Base-by-base conservation (phyloP, 2,329 filamentous ascomycete species). In the Fusarium sp. region DNA sequence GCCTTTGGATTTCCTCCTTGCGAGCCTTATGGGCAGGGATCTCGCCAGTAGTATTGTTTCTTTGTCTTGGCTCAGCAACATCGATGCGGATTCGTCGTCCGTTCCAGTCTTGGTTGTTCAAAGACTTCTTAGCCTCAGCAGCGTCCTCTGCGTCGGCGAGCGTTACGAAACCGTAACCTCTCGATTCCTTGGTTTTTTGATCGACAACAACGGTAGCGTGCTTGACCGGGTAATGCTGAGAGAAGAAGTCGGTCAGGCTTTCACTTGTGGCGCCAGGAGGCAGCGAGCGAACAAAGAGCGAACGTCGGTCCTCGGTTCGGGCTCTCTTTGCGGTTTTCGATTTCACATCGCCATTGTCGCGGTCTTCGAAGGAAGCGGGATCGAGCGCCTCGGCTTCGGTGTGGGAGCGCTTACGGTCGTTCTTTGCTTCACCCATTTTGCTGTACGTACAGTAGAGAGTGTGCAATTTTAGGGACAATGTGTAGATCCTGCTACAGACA, bases 101-200 rank as follows among this genome's bases (percentile, higher is more conserved):
- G 49, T 94, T 88, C 72, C 97, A 87, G 26, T 88, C 82, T 45
- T 91, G 85, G 65, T 92, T 92, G 78, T 97, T 89, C 75, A 97
- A 87, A 77, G 96, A 91, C 58, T 90, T 87, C 76, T 92, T 87
- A 19, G 96, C 96, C 67, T 90, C 87, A 68, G 90, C 83, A 14
- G 95, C 94, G 82, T 99, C 96, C 70, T 97, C 94, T 30, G 92
- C 87, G 76, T 99, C 96, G 72, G 94, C 93, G 75, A 99, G 96
- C 3, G 96, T 98, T 58, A 99, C 95, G 79, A 99, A 99, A 53
- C 96, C 96, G 79, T 94, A 99, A 19, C 96, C 95, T 76, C 93
- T 91, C 15, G 93, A 97, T 71, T 90, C 83, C 76, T 97, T 97
- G 3, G 94, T 97, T 68, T 89, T 85, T 17, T 92, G 89, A 77